Evolutionary conservation across 805 yeast species (phyloP).

Genomic region (Spathaspora girioi): DNA sequence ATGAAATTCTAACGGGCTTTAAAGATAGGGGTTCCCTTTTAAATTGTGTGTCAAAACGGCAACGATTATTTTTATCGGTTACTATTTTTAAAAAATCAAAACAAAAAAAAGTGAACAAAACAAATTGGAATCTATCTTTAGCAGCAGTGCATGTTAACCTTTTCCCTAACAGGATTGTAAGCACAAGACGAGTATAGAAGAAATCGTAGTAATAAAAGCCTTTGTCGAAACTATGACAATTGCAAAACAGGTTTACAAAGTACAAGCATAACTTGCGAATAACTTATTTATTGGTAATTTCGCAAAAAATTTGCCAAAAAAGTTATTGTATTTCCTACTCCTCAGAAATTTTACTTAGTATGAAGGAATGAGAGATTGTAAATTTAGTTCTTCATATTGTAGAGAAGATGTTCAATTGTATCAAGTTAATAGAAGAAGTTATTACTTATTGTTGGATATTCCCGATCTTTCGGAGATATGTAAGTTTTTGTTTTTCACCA

Average conservation of each 20-base stretch:
- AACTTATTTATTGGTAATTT: conserved; percentile 12
- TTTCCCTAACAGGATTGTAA: no score
- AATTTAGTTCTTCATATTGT: no score
- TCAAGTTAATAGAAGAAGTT: no score
- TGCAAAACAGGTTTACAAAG: neutral
- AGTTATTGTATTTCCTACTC: no score
- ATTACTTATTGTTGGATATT: neutral
- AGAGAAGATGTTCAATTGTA: no score
- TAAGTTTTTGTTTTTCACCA: no score
- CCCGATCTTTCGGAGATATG: neutral
- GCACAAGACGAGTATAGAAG: conserved; percentile 38
- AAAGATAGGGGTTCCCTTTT: neutral
- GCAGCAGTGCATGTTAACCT: no score
- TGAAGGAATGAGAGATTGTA: no score
- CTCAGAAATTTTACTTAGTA: no score
- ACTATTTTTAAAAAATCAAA: neutral
- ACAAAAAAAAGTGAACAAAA: neutral
- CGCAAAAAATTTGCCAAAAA: neutral
- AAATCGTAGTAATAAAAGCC: neutral
- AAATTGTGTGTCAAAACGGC: neutral
- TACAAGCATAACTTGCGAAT: conserved; percentile 18
- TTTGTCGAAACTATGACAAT: neutral
- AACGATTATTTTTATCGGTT: neutral
- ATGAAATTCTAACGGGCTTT: neutral
- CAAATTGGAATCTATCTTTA: conserved; percentile 38